A percentile compares a stretch with the other conserved stretches of the same genome.
These are phyloP conservation scores for Hanseniaspora mollemarum DNA, from an alignment of 805 yeast genomes.

Conservation along the genomic window DNA sequence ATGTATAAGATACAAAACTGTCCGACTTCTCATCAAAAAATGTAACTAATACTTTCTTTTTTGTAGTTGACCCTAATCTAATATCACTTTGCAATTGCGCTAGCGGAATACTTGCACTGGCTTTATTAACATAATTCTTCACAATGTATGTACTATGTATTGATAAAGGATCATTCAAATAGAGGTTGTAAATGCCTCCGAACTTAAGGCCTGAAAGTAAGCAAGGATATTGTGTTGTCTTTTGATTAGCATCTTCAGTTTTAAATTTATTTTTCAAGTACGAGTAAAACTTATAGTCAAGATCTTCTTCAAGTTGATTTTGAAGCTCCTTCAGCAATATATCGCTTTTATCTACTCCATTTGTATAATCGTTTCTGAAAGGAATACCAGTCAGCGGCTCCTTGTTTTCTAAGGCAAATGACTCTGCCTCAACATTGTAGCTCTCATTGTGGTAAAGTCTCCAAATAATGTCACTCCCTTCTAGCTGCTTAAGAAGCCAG, in stretches of 20 bases:
- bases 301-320: neutral
- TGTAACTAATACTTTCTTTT: constrained; percentile 4
- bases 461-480: neutral
- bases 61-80: constrained; percentile 11
- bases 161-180: constrained; percentile 10
- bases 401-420: neutral
- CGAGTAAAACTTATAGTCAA: constrained; percentile 5
- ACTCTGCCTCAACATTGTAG: neutral
- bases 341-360: neutral
- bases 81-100: constrained; percentile 12
- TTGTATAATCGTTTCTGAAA: neutral
- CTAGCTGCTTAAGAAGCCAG: neutral
- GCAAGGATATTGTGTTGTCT: constrained; percentile 3
- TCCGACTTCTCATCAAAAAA: neutral
- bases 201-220: constrained; percentile 5
- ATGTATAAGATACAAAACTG: constrained; percentile 3
- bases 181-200: constrained; percentile 9
- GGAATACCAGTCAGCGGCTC: neutral
- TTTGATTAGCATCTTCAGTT: neutral
- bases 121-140: neutral
- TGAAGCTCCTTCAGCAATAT: neutral
- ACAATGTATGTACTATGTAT: constrained; percentile 10
- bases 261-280: constrained; percentile 10
- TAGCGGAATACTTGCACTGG: neutral
- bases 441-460: neutral